Evolutionary conservation across 805 yeast genomes (phyloP), one percentile per base, ranked within the genome.

Genomic region (Saccharomyces kudriavzevii): DNA sequence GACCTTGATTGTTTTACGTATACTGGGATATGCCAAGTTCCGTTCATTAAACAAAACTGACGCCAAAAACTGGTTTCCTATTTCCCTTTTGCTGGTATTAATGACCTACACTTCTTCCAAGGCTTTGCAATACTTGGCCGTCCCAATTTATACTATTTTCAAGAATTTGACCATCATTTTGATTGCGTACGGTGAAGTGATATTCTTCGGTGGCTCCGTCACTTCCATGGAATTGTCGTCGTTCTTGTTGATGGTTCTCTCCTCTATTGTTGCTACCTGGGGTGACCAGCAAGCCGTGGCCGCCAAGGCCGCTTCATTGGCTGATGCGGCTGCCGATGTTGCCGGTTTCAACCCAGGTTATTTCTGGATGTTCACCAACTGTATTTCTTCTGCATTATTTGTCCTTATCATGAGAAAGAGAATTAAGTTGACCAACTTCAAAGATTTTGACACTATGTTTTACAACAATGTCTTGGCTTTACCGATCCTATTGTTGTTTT

Each of bases 31-130:
- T 57, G 89, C 90, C 71, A 87, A 84, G 55, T 92, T 84, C 77
- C 84, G 97, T 72, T 83, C 83, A 60, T 82, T 86, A 72, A 87
- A 87, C 77, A 73, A 77, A 58, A 84, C 80, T 52, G 97, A 91
- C 75, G 96, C 96, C 54, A 85, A 84, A 73, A 89, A 89, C 75
- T 91, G 97, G 91, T 82, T 87, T 60, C 97, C 97, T 52, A 89
- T 92, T 64, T 90, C 96, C 2, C 74, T 89, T 61, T 74, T 90
- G 64, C 81, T 91, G 65, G 97, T 90, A 49, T 77, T 82, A 48
- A 91, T 92, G 97, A 91, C 90, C 69, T 92, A 90, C 78, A 91
- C 98, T 54, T 84, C 90, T 48, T 87, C 96, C 54, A 91, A 89
- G 77, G 96, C 97, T 52, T 77, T 91, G 63, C 94, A 88, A 74